Base-by-base conservation (phyloP, 345 rosid genomes). In the Salix purpurea region DNA sequence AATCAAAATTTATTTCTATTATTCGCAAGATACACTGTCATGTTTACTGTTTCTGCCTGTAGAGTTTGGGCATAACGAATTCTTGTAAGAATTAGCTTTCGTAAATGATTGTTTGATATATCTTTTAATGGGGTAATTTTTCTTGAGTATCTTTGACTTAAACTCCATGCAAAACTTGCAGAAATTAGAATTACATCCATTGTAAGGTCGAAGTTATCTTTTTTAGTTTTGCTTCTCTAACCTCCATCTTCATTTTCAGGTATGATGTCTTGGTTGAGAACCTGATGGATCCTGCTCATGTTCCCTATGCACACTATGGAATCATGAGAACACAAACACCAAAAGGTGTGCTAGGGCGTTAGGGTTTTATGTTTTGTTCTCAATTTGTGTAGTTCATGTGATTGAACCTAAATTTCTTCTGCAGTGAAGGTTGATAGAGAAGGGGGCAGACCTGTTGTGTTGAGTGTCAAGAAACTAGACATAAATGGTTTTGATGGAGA, bases 201-300 rank as follows among this genome's bases (percentile, higher is more conserved):
- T 11, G 18, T 46, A 14, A 46, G 50, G 14, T 46, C 18, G 16
- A 46, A 46, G 18, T 46, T 12, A 46, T 14, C 50, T 14, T 46
- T 46, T 46, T 46, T 13, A 4, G 23, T n/a, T 52, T 19, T 52
- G n/a, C 58, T 52, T 52, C n/a, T 52, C n/a, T 52, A 52, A 52
- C 7, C 58, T 52, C 6, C 58, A 46, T 46, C 5, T 46, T 46
- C 50, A 14, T 46, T 52, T 73, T 77, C 82, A 94, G 98, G 86
- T 92, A 94, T 34, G 98, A 94, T 73, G 89, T 94, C 40, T 77
- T 92, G 83, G 40, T 91, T 46, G 98, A 92, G 82, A 94, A 94
- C 74, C 91, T 94, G 42, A 92, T 94, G 98, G 98, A 94, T 83
- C 98, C 96, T 67, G 90, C 97, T 81, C 98, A 94, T 84, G 97